Percentiles rank a stretch among this genome's conserved stretches.
Evolutionary conservation across 202 grass and related monocot species (phyloP).

Genomic region (Cymbopogon flexuosus): DNA sequence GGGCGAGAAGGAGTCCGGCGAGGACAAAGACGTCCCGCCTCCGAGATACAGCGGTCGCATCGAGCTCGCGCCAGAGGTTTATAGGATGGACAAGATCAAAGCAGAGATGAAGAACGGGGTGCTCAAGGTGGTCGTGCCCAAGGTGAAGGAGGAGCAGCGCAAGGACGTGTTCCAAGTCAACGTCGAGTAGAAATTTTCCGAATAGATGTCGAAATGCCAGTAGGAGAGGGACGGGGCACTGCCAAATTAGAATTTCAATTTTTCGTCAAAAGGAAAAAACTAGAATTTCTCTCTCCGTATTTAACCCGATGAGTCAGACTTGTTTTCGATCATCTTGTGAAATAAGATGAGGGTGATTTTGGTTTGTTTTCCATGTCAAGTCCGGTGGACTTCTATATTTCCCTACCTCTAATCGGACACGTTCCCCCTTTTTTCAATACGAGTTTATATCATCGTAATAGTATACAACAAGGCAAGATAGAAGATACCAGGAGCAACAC

Average conservation of each 20-base stretch:
- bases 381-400: no score
- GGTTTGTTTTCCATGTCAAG: not conserved
- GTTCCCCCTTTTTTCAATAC: no score
- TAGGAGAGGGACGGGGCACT: not conserved
- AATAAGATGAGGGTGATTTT: not conserved
- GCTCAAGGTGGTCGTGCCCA: conserved; percentile 77
- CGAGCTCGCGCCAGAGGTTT: conserved; percentile 54
- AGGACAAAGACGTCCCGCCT: conserved; percentile 8
- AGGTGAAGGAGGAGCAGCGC: conserved; percentile 66
- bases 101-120: conserved; percentile 93
- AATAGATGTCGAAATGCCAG: conserved; percentile 28
- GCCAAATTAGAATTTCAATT: not conserved
- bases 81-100: conserved; percentile 72
- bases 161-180: conserved; percentile 72
- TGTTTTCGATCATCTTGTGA: not conserved
- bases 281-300: not conserved
- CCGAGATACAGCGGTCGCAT: conserved; percentile 54
- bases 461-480: no score
- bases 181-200: conserved; percentile 42
- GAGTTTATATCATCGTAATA: no score
- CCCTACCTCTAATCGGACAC: no score
- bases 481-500: not conserved
- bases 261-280: not conserved
- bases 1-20: conserved; percentile 47
- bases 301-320: not conserved